A percentile compares a stretch with the other conserved stretches of the same genome.
phyloP scores from a whole-genome alignment of 805 yeast species.

The Yamadazyma phyllophila region DNA sequence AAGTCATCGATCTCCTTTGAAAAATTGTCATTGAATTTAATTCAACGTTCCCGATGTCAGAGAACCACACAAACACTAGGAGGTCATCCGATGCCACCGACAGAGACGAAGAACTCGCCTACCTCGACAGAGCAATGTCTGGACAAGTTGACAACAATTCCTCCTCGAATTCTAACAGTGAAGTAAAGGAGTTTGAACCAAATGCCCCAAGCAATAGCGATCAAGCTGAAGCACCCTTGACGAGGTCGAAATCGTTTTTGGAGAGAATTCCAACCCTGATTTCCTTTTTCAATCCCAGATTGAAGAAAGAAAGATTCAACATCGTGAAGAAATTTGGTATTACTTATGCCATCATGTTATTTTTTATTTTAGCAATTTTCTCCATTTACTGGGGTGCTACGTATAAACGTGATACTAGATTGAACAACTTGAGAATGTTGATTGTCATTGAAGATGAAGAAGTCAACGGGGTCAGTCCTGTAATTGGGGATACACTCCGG shows the following conservation, averaged over 20 bases:
- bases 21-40: no score
- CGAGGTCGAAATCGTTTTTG: constrained; percentile 15
- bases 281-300: constrained; percentile 31
- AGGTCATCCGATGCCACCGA: neutral
- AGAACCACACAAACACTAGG: neutral
- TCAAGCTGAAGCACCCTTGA: neutral
- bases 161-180: neutral
- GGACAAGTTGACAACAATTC: neutral
- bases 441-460: constrained; percentile 34
- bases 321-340: constrained; percentile 17
- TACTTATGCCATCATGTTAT: constrained; percentile 31
- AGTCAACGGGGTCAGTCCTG: constrained; percentile 30
- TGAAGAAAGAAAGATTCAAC: constrained; percentile 19
- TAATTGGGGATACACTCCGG: constrained; percentile 48
- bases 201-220: neutral
- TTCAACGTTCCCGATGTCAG: neutral
- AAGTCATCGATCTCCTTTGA: no score
- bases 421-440: constrained; percentile 33
- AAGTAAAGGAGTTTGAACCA: constrained; percentile 9
- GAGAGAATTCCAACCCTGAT: constrained; percentile 25
- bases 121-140: neutral
- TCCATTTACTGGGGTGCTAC: constrained; percentile 44
- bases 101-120: neutral
- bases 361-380: constrained; percentile 31
- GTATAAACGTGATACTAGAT: constrained; percentile 27